Evolutionary conservation across 192 early-diverging fungal genomes (phyloP), one percentile per base, ranked within the genome.

Genomic region (Chytriomyces hyalinus): DNA sequence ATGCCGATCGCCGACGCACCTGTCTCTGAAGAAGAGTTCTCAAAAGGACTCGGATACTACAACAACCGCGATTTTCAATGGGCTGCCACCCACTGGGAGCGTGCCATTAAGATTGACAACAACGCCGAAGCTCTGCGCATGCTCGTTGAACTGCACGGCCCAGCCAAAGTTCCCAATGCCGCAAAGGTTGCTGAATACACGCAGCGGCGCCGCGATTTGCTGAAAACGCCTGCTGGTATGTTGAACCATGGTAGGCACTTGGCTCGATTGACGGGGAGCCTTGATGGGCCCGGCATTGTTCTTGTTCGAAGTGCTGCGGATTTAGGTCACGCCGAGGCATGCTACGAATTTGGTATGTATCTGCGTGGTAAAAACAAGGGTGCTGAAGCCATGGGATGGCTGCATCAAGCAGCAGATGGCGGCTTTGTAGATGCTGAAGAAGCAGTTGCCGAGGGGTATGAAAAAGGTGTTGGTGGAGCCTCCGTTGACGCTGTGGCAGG

Each of bases 261-360:
- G 15, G 59, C 57, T 47, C 53, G 60, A 9, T 50, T 62, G 46
- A 26, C n/a, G 6, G 77, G 77, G 9, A 47, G 20, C 20, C 43
- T 50, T 7, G 77, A 78, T 26, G 77, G 77, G 11, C 45, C 69
- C 5, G 60, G 68, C 5, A 78, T 78, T 49, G 77, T 78, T 17
- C 51, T 78, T 20, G 69, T 78, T 10, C 68, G 77, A 13, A 43
- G 47, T n/a, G 77, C 77, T 20, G 77, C 77, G 9, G 77, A 78
- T 78, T 10, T 28, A n/a, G 69, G 69, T 8, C 76, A 73, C 61
- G 50, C 69, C 10, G 68, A 70, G 61, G 77, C 77, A 6, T 65
- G 63, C 61, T 70, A 49, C 50, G 77, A 78, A 61, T 78, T 78
- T 78, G 77, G 77, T 4, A 63, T 78, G 77, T 78, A 71, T 61